Percentiles rank a stretch among this genome's conserved stretches.
Conservation (phyloP, 768 basidiomycete genomes). For the Auriscalpium vulgare region DNA sequence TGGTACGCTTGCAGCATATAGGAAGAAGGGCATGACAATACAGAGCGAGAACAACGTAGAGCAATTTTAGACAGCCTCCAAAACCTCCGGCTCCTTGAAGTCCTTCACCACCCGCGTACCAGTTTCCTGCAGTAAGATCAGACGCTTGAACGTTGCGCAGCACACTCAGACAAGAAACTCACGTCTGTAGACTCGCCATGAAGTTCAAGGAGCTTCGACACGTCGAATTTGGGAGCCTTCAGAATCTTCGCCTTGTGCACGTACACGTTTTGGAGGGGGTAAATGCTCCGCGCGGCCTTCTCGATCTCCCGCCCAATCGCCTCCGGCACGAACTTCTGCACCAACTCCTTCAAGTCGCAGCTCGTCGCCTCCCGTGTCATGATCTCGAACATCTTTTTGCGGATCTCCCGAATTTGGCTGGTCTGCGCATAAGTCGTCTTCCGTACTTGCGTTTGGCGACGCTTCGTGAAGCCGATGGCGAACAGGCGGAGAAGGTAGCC, state of each 20-base stretch:
- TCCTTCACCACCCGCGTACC: slow-evolving; percentile 91
- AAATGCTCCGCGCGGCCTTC: slow-evolving; percentile 94
- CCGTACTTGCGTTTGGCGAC: slow-evolving; percentile 90
- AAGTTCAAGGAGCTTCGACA: slow-evolving; percentile 91
- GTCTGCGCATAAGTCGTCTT: slow-evolving; percentile 99
- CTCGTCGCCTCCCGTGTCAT: slow-evolving; percentile 93
- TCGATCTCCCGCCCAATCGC: slow-evolving; percentile 99
- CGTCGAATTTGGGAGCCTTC: slow-evolving; percentile 95
- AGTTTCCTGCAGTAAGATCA: slow-evolving; percentile 58
- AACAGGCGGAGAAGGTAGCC: slow-evolving; percentile 99
- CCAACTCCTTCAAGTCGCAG: slow-evolving; percentile 95
- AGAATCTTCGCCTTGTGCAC: slow-evolving; percentile 99
- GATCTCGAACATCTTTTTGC: slow-evolving; percentile 99
- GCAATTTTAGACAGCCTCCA: slow-evolving; percentile 74
- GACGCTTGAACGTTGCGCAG: slow-evolving; percentile 1
- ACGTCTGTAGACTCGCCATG: slow-evolving; percentile 95
- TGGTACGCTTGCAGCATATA: slow-evolving; percentile 30
- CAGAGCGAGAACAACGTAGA: slow-evolving; percentile 9
- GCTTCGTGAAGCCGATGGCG: slow-evolving; percentile 98
- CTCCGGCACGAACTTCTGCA: slow-evolving; percentile 98
- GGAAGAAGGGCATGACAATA: slow-evolving; percentile 17
- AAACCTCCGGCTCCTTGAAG: slow-evolving; percentile 96
- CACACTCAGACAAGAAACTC: slow-evolving; percentile 27
- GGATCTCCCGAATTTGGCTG: slow-evolving; percentile 91
- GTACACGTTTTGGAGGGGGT: slow-evolving; percentile 98